These are phyloP conservation scores for Oryza officinalis DNA, from an alignment of 176 grass and related monocot genomes.

Conservation along the genomic window DNA sequence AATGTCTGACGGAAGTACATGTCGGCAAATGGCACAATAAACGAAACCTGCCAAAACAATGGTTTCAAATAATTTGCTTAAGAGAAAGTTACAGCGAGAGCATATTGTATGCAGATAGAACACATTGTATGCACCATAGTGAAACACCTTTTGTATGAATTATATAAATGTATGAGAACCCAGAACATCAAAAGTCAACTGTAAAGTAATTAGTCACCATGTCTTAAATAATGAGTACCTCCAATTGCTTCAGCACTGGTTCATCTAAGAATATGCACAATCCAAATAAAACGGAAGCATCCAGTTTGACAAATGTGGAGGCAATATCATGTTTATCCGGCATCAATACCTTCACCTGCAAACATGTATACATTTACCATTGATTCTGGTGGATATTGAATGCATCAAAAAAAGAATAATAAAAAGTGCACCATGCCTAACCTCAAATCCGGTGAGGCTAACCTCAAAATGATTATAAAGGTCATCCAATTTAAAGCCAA, in stretches of 20 bases:
- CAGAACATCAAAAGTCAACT: conserved; percentile 26
- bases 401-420: conserved; percentile 27
- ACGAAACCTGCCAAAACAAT: conserved; percentile 60
- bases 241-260: conserved; percentile 72
- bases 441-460: conserved; percentile 68
- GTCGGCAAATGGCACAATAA: conserved; percentile 52
- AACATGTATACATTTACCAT: conserved; percentile 18
- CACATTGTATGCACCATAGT: not conserved
- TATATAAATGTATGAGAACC: conserved; percentile 16
- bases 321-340: conserved; percentile 43
- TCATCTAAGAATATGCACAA: conserved; percentile 80
- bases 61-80: conserved; percentile 18
- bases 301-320: conserved; percentile 59
- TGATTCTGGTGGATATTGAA: conserved; percentile 41
- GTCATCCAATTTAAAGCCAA: conserved; percentile 53
- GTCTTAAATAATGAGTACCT: conserved; percentile 54
- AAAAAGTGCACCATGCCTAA: conserved; percentile 39
- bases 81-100: conserved; percentile 16
- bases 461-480: conserved; percentile 87
- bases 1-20: conserved; percentile 69
- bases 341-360: conserved; percentile 68
- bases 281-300: conserved; percentile 54
- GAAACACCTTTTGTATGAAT: conserved; percentile 26
- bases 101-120: conserved; percentile 6
- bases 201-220: conserved; percentile 1